These are phyloP conservation scores for Luzula sylvatica DNA, from an alignment of 176 grass and related monocot genomes.

Conservation along the genomic window DNA sequence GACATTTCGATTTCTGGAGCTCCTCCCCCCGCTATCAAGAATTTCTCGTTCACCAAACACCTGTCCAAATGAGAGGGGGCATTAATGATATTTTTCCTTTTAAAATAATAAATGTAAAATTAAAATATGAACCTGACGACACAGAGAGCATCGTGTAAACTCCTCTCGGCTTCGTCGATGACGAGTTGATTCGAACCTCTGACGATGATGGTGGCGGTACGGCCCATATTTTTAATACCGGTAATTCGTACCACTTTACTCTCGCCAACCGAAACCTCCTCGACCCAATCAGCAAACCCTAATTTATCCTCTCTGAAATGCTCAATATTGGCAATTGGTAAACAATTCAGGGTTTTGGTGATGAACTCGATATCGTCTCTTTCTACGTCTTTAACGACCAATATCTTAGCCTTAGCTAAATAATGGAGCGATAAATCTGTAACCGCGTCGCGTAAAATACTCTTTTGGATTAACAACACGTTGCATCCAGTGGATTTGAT, in stretches of 20 bases:
- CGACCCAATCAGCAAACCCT: conserved; percentile 63
- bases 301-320: conserved; percentile 88
- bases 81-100: neutral
- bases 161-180: conserved; percentile 87
- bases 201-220: conserved; percentile 71
- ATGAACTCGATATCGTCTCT: conserved; percentile 97
- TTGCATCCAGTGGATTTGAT: conserved; percentile 81
- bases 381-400: conserved; percentile 87
- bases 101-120: neutral
- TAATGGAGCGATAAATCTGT: conserved; percentile 90
- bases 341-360: conserved; percentile 82
- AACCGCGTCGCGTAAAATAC: conserved; percentile 78
- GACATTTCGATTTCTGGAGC: conserved; percentile 91
- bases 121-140: conserved; percentile 64
- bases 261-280: conserved; percentile 79
- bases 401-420: conserved; percentile 76
- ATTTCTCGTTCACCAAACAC: conserved; percentile 81
- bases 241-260: conserved; percentile 76
- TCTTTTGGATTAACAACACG: conserved; percentile 88
- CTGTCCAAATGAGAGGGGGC: conserved; percentile 7
- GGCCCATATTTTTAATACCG: conserved; percentile 76
- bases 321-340: conserved; percentile 92
- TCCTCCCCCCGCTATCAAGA: conserved; percentile 80
- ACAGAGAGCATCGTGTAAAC: conserved; percentile 87
- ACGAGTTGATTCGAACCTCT: conserved; percentile 79